Evolutionary conservation across 371 early-diverging fungal genomes (phyloP).

Genomic region (Mortierella sp.): DNA sequence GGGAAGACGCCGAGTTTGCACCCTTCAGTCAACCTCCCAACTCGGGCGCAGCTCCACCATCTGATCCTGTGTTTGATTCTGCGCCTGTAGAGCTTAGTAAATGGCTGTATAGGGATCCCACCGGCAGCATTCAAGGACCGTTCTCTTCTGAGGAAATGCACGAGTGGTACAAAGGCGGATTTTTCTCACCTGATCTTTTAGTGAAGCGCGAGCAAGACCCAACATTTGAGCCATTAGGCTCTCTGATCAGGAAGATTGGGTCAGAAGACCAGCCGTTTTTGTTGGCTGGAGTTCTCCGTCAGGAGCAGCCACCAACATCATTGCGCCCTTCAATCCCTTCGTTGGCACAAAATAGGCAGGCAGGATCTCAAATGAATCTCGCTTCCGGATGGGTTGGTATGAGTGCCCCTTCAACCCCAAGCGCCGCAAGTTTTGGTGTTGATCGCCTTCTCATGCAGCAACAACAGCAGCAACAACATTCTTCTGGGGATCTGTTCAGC

Average conservation of each 20-base stretch:
- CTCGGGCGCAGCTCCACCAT: neutral
- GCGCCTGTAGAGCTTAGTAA: slow-evolving; percentile 59
- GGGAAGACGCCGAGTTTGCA: slow-evolving; percentile 35
- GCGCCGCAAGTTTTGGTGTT: slow-evolving; percentile 46
- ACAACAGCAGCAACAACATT: slow-evolving; percentile 40
- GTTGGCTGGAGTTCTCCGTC: slow-evolving; percentile 50
- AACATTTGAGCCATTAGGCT: slow-evolving; percentile 76
- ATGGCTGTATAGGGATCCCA: slow-evolving; percentile 89
- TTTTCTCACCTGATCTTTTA: slow-evolving; percentile 78
- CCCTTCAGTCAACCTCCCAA: slow-evolving; percentile 20
- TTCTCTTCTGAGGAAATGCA: slow-evolving; percentile 88
- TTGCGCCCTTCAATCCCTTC: slow-evolving; percentile 27
- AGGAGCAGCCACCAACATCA: slow-evolving; percentile 20
- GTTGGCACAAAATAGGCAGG: slow-evolving; percentile 25
- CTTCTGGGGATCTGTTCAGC: slow-evolving; percentile 45
- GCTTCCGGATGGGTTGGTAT: slow-evolving; percentile 40
- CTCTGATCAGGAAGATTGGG: slow-evolving; percentile 70
- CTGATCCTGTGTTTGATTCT: slow-evolving; percentile 21
- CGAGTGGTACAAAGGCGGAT: slow-evolving; percentile 88
- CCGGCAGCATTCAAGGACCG: slow-evolving; percentile 78
- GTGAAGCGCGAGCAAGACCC: slow-evolving; percentile 80
- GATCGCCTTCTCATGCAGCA: slow-evolving; percentile 46
- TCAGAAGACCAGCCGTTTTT: slow-evolving; percentile 77
- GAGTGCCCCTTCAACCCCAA: slow-evolving; percentile 53
- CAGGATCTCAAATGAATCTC: slow-evolving; percentile 12